Conservation (phyloP, 2,329 filamentous ascomycete species). For the Colletotrichum sp. region DNA sequence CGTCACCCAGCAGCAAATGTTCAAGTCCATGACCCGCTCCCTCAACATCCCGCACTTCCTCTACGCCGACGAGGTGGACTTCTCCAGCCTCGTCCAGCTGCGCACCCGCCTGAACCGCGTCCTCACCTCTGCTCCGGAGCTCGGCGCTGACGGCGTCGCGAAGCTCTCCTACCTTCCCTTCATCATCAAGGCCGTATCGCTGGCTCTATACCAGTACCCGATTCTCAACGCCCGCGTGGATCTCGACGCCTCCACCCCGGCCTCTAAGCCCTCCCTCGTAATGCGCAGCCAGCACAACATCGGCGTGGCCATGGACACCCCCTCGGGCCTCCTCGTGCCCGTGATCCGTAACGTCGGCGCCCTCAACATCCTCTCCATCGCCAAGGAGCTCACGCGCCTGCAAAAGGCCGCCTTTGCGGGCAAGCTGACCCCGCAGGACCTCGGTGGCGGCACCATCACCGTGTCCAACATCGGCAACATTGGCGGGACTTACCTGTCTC, state of each 20-base stretch:
- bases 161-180: constrained; percentile 93
- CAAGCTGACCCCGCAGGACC: constrained; percentile 75
- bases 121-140: constrained; percentile 54
- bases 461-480: constrained; percentile 97
- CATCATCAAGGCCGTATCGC: constrained; percentile 92
- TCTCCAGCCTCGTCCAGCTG: constrained; percentile 74
- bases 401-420: constrained; percentile 76
- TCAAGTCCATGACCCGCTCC: constrained; percentile 95
- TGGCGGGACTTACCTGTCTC: constrained; percentile 88
- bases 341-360: constrained; percentile 85
- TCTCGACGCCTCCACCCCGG: constrained; percentile 38
- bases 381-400: constrained; percentile 75
- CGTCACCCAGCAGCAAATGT: constrained; percentile 89
- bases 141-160: constrained; percentile 44
- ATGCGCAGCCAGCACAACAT: constrained; percentile 91
- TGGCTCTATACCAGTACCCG: constrained; percentile 81
- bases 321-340: constrained; percentile 85
- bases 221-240: constrained; percentile 89
- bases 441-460: constrained; percentile 89
- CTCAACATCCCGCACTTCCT: constrained; percentile 93
- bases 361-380: constrained; percentile 79
- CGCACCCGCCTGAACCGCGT: constrained; percentile 76
- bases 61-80: constrained; percentile 88
- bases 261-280: constrained; percentile 74
- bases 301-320: constrained; percentile 94